phyloP scores from a whole-genome alignment of 306 rosid genomes.

The Pueraria montana region DNA sequence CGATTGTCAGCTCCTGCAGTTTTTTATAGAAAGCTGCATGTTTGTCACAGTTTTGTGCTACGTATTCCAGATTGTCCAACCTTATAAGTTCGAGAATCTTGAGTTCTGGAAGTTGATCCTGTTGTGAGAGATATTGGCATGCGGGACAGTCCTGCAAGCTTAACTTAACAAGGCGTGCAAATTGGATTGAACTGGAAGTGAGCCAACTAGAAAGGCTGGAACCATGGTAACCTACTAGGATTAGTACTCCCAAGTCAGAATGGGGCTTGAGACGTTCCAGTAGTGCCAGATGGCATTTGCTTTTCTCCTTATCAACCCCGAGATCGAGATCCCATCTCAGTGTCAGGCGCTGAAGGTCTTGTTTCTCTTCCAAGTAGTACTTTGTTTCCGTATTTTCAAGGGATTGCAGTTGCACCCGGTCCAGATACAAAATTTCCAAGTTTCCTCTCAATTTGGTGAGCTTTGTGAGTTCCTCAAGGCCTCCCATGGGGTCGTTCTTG shows the following conservation, averaged over 20 bases:
- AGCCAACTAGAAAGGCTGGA: background rate
- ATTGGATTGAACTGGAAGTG: background rate
- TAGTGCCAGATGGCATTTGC: background rate
- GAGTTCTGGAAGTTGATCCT: slow-evolving; percentile 15
- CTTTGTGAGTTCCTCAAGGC: background rate
- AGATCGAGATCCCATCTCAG: background rate
- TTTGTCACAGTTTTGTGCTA: background rate
- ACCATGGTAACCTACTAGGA: background rate
- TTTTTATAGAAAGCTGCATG: background rate
- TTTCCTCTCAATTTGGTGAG: background rate
- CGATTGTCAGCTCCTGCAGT: slow-evolving; percentile 19
- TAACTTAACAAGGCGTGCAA: background rate
- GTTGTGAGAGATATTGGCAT: background rate
- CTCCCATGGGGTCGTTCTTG: background rate
- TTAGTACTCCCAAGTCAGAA: background rate
- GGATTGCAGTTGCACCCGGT: background rate
- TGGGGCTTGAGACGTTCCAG: background rate
- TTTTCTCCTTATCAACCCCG: no score
- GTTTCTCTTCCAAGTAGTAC: background rate
- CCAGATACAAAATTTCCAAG: slow-evolving; percentile 2
- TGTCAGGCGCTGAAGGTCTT: background rate
- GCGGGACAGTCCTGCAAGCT: background rate
- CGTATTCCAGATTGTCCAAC: slow-evolving; percentile 11
- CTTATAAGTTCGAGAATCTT: slow-evolving; percentile 4
- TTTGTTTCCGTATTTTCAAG: no score